Evolutionary conservation across 1,139 yeast species (phyloP).

Genomic region (Geotrichum restrictum): DNA sequence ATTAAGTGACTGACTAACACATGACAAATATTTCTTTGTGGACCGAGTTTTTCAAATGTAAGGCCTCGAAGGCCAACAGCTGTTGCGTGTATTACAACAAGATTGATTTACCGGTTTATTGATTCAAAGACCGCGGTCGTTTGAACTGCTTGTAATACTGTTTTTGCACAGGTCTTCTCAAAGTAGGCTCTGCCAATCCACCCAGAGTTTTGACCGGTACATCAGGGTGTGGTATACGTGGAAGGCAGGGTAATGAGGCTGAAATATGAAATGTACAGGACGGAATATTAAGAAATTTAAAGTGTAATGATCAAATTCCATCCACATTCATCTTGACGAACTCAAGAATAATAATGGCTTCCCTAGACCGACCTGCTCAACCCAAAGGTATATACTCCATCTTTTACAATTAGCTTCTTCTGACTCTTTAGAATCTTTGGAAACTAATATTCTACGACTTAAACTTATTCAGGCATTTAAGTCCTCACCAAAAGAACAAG

Average conservation of each 20-base stretch:
- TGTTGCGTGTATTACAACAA: too few relatives aligned
- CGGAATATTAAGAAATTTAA: neutral
- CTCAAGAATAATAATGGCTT: conserved; percentile 6
- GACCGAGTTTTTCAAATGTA: too few relatives aligned
- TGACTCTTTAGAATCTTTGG: conserved; percentile 16
- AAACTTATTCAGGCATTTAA: conserved; percentile 41
- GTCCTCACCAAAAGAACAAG: conserved; percentile 31
- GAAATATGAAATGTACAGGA: too few relatives aligned
- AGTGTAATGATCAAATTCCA: neutral
- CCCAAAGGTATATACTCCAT: conserved; percentile 23
- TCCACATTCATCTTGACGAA: neutral
- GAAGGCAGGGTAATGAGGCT: conserved; percentile 4
- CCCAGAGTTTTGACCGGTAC: neutral
- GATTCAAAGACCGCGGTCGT: too few relatives aligned
- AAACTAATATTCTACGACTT: conserved; percentile 31
- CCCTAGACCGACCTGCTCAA: conserved; percentile 14
- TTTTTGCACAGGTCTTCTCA: too few relatives aligned
- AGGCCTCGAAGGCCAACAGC: too few relatives aligned
- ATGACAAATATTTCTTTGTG: too few relatives aligned
- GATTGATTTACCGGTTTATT: too few relatives aligned
- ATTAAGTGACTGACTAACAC: too few relatives aligned
- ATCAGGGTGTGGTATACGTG: neutral
- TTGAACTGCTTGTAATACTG: too few relatives aligned
- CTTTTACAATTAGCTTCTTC: neutral
- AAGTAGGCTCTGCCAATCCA: too few relatives aligned